Base-by-base conservation (phyloP, 495 filamentous ascomycete species). In the Aspergillus egyptiacus region DNA sequence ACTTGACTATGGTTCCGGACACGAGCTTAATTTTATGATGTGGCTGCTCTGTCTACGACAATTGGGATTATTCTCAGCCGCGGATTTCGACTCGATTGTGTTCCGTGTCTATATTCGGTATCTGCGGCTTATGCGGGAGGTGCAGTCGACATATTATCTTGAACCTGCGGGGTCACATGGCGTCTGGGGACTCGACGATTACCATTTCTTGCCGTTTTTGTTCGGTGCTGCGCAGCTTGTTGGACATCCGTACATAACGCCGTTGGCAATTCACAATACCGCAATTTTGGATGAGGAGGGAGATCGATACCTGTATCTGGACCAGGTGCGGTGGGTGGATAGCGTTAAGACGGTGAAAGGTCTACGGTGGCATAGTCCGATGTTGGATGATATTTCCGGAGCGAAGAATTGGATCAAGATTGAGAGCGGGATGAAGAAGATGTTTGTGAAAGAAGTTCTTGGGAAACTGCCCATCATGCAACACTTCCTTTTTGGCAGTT, bases 391-490 rank as follows among this genome's bases (percentile, higher is more conserved):
- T 62, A 97, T 99, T 49, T 90, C 85, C 2, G 82, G 85, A n/a
- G 86, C 93, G 4, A 89, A 89, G 64, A 86, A 75, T 48, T 99
- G 93, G 93, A 70, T 56, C 46, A 97, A 99, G 69, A 84, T 99
- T 37, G 91, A 96, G 60, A 86, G 75, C 15, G 93, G 93, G 6
- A 96, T 99, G 93, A 77, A 86, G 54, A 83, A 86, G 55, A 99
- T 97, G 93, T 97, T 97, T 61, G 79, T 90, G 37, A 84, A 80
- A 32, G 94, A 99, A 64, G 91, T 99, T 0, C 69, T 99, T 34
- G 80, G 85, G 19, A 99, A 99, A 69, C 63, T 97, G 45, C 94
- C 94, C 6, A 93, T 99, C 32, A 96, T 96, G 84, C 93, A 99
- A 62, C 94, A 99, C 64, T 97, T 99, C 61, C 61, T 94, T 22